Base-by-base conservation (phyloP, 345 rosid genomes). In the Citrus unshiu region DNA sequence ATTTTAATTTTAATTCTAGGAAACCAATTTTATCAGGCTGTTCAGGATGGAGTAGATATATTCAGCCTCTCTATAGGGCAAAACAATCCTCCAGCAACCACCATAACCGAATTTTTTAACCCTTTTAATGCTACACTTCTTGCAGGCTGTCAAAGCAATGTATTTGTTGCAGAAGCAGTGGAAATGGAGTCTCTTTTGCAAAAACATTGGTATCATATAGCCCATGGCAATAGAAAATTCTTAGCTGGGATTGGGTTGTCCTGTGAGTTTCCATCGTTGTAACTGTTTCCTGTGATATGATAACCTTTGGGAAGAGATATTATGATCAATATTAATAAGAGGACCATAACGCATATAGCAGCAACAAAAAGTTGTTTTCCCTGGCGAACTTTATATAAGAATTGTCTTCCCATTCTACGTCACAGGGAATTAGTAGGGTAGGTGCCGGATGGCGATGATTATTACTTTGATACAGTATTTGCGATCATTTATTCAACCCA, bases 101-200 rank as follows among this genome's bases (percentile, higher is more conserved):
- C 95, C 12, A 93, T 86, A 85, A 93, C 93, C 60, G 94, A 98
- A 54, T 93, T 83, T 81, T 85, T 94, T 58, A 96, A 96, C 81
- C 99, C 99, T 54, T 96, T 96, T 67, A 98, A 96, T 87, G 95
- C 92, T 71, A 94, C 95, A 51, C 98, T 96, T 85, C 97, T 94
- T 71, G 94, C 90, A 5, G 51, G 98, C 98, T 76, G 98, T 94
- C 77, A 96, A 94, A 84, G 98, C 98, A 78, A 98, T 85, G 93
- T 94, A 49, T 96, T 96, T 85, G 98, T 96, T 74, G 98, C 93
- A 69, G 98, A 96, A 86, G 98, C 98, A 68, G 99, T 93, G 98
- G 98, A 76, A 96, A 96, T 79, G 98, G 98, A 37, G 98, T 98
- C 35, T 98, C 98, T 83, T 96, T 94, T 81, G 95, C 98, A 2